phyloP scores from a whole-genome alignment of 75 land plant species.

The Sequoiadendron giganteum region DNA sequence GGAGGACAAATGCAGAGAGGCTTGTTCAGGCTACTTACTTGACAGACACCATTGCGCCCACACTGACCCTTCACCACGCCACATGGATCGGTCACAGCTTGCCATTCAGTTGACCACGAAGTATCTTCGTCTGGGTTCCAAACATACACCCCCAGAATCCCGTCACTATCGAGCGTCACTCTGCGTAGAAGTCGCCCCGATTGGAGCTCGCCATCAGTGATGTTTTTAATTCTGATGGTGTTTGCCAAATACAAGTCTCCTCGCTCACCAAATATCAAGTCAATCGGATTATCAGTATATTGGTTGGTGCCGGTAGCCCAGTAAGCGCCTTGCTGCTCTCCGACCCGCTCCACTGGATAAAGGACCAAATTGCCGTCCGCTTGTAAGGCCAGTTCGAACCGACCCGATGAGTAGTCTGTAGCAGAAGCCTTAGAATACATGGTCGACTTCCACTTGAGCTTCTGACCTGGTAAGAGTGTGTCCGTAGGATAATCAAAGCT shows the following conservation, averaged over 20 bases:
- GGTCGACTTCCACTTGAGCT: no score
- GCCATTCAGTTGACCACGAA: neutral
- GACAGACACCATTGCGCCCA: neutral
- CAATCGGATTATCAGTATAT: neutral
- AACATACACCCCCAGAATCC: constrained; percentile 20
- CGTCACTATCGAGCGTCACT: constrained; percentile 27
- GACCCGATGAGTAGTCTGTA: no score
- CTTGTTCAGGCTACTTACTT: neutral
- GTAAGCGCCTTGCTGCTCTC: no score
- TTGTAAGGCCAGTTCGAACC: no score
- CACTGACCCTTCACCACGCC: neutral
- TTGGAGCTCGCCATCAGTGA: neutral
- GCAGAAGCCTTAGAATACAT: no score
- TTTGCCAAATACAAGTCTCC: neutral
- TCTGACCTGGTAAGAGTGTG: no score
- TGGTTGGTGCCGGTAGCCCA: neutral
- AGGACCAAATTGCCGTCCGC: no score
- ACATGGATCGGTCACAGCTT: constrained; percentile 3
- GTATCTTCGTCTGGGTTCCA: neutral
- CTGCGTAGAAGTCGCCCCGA: neutral
- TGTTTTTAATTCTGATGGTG: neutral
- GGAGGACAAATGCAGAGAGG: neutral
- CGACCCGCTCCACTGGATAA: no score
- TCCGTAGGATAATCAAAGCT: no score
- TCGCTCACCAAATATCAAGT: neutral